Base-by-base conservation (phyloP, 495 filamentous ascomycete genomes). In the Penicillium maclennaniae region DNA sequence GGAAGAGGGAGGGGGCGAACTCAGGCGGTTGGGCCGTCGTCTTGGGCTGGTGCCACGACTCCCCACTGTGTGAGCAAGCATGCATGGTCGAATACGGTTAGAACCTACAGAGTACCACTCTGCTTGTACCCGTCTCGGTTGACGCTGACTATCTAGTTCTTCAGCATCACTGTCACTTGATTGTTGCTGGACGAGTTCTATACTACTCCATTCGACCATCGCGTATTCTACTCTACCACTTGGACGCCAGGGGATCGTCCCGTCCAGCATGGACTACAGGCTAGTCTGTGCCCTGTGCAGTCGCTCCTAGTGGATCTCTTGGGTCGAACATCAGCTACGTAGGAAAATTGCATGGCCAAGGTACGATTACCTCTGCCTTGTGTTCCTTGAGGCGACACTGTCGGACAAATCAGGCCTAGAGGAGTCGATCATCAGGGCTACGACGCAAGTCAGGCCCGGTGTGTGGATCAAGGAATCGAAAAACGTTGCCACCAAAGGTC, bases 1-100 rank as follows among this genome's bases (percentile, higher is more conserved):
- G 26, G 36, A 55, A 45, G 54, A 55, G 47, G 47, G 61, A 17
- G 51, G 58, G 57, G 57, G 54, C 47, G 51, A 58, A 59, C 47
- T 59, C 55, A 19, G 60, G 67, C 59, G 65, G 69, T 75, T 73
- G 71, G 71, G 71, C 71, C 63, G 68, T 69, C 47, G n/a, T 45
- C 45, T 71, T 71, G 66, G 60, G 69, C 69, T 74, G 71, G 70
- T 74, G 71, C 71, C 72, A 74, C 71, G 71, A 74, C 67, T 62
- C 59, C 64, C 68, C 61, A 64, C 68, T 67, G 55, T 60, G 41
- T 52, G 51, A 53, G 38, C 31, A 62, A 68, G 69, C 63, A 70
- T 71, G 67, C 67, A 69, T 47, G 61, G 51, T 62, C 71, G 41
- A 69, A 71, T 67, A 59, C 47, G 69, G 69, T 69, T 71, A 67